Percentiles rank a stretch among this genome's conserved stretches.
These are phyloP conservation scores for Cinchona pubescens DNA, from an alignment of 257 asterid genomes.

Conservation along the genomic window DNA sequence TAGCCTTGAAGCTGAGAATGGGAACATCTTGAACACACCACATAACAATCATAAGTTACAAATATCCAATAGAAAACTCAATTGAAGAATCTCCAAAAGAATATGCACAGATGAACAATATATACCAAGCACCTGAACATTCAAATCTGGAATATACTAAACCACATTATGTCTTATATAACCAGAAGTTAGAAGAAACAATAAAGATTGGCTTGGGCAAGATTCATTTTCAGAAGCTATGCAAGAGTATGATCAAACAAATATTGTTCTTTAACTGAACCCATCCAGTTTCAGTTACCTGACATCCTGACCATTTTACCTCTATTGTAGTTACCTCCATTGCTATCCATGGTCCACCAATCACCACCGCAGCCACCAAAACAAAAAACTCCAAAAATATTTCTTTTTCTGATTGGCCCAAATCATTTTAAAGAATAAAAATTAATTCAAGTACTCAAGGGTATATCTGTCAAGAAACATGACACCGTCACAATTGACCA, in stretches of 20 bases:
- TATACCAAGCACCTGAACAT: background rate
- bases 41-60: background rate
- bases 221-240: background rate
- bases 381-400: too few relatives aligned
- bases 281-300: constrained; percentile 4
- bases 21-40: background rate
- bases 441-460: background rate
- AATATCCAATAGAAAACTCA: background rate
- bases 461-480: too few relatives aligned
- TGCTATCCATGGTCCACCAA: too few relatives aligned
- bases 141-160: background rate
- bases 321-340: too few relatives aligned
- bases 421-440: background rate
- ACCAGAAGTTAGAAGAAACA: constrained; percentile 5
- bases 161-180: background rate
- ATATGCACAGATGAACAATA: background rate
- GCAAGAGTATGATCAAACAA: background rate
- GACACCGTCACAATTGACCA: too few relatives aligned
- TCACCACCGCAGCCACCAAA: too few relatives aligned
- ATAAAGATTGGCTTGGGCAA: background rate
- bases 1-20: background rate
- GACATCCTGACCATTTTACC: too few relatives aligned
- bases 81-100: background rate
- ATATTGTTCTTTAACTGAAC: background rate
- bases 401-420: constrained; percentile 7